A percentile compares a stretch with the other conserved stretches of the same genome.
Evolutionary conservation across 371 early-diverging fungal genomes (phyloP).

Genomic region (Rhizomucor miehei): DNA sequence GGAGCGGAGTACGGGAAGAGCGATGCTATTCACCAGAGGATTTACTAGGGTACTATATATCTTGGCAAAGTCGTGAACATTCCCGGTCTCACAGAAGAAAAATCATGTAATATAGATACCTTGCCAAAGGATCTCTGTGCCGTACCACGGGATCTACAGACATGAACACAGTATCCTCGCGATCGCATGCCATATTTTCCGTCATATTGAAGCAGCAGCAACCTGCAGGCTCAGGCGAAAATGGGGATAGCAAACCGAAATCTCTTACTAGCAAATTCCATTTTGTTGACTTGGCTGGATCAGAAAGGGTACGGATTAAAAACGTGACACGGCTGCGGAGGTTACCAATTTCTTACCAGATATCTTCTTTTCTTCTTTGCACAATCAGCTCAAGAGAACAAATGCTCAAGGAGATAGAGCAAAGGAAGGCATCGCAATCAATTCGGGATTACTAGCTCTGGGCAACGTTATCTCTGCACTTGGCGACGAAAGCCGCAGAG

Average conservation of each 20-base stretch:
- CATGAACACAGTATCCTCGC: conserved; percentile 96
- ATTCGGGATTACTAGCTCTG: conserved; percentile 93
- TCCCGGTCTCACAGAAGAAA: too few species aligned
- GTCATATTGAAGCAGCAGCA: conserved; percentile 65
- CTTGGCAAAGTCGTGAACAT: too few species aligned
- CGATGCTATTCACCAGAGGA: conserved; percentile 72
- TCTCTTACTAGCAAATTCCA: conserved; percentile 77
- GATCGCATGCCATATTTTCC: conserved; percentile 98
- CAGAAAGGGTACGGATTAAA: conserved; percentile 33
- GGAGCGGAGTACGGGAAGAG: conserved; percentile 89
- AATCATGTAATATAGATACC: conserved; percentile 21
- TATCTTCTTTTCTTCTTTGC: background rate
- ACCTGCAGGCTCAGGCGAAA: conserved; percentile 2
- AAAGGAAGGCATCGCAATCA: conserved; percentile 97
- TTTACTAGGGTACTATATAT: conserved; percentile 48
- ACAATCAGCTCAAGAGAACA: conserved; percentile 37
- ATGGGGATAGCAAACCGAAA: conserved; percentile 11
- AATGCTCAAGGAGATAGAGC: conserved; percentile 83
- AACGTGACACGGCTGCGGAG: too few species aligned
- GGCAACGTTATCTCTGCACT: conserved; percentile 99
- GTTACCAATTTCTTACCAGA: background rate
- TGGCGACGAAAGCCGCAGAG: conserved; percentile 73
- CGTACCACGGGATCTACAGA: conserved; percentile 96
- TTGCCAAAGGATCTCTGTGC: conserved; percentile 78
- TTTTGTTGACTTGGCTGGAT: conserved; percentile 97